Evolutionary conservation across 2,329 filamentous ascomycete species (phyloP), one percentile per base, ranked within the genome.

Genomic region (Penicillium sp.): DNA sequence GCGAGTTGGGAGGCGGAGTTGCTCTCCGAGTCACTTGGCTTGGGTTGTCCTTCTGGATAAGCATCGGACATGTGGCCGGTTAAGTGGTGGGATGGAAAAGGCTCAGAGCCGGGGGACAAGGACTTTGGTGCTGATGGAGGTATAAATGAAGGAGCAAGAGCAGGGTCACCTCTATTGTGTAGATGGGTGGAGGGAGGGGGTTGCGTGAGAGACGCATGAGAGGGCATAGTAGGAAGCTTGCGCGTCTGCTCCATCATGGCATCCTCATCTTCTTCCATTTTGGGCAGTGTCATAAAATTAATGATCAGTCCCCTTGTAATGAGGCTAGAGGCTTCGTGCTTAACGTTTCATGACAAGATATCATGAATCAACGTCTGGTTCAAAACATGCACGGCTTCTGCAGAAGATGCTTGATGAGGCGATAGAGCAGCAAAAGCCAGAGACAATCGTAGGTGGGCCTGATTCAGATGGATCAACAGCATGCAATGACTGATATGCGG

Each of bases 221-320:
- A 42, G 49, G 52, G 43, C 33, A 54, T 52, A 46, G 46, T 53
- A 49, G 53, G 56, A 25, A 47, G 55, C 44, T 42, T 49, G 24
- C 58, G 60, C 35, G 60, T 45, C 46, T 69, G 66, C 37, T 62
- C 59, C 71, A 72, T 73, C 15, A 72, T 56, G n/a, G 64, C 67
- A 52, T 73, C 71, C 49, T 71, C 69, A 48, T 72, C 68, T 43
- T 60, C 62, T 43, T 67, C 68, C 66, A 65, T 67, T n/a, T 40
- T 52, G 45, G 28, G 42, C 33, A 44, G 46, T 35, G 37, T 42
- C 27, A 20, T 44, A 48, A 28, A 37, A 42, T 10, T 42, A 44
- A n/a, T 48, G 33, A 50, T 27, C 29, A 42, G 15, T 40, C 37
- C 29, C n/a, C 25, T 47, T 48, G 25, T 6, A 29, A 32, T 41